These are phyloP conservation scores for Pyrenochaeta sp. DNA, from an alignment of 2,329 filamentous ascomycete species.

Conservation along the genomic window DNA sequence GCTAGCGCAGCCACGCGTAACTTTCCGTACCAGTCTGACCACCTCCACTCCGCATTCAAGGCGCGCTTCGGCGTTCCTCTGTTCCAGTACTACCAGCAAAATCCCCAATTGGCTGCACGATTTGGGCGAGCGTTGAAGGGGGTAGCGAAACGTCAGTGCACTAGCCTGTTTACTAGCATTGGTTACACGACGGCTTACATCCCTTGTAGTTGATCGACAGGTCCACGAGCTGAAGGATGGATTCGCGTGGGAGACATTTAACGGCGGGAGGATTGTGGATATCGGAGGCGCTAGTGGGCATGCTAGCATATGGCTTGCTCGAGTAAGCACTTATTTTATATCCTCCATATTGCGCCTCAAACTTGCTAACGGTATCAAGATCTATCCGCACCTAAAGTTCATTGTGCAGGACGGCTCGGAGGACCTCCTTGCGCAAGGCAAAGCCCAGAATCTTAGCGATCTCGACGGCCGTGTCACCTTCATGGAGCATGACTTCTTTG, in stretches of 20 bases:
- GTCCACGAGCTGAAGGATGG: conserved; percentile 21
- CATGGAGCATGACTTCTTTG: conserved; percentile 50
- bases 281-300: conserved; percentile 38
- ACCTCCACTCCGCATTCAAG: conserved; percentile 20
- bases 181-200: neutral
- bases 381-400: conserved; percentile 15
- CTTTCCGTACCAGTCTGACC: conserved; percentile 2
- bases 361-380: conserved; percentile 6
- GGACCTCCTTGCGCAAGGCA: conserved; percentile 15
- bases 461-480: conserved; percentile 34
- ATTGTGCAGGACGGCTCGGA: conserved; percentile 22
- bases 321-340: conserved; percentile 18
- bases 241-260: conserved; percentile 29
- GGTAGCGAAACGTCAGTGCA: conserved; percentile 23
- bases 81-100: conserved; percentile 32
- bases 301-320: conserved; percentile 28
- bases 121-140: conserved; percentile 34
- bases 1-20: neutral
- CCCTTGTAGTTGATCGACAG: conserved; percentile 3
- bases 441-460: conserved; percentile 1
- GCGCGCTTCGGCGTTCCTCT: conserved; percentile 20
- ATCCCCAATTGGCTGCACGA: conserved; percentile 25
- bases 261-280: conserved; percentile 32
- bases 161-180: neutral
- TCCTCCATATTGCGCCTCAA: neutral